Conservation (phyloP, 2,329 filamentous ascomycete species). For the Bipolaris bicolor region DNA sequence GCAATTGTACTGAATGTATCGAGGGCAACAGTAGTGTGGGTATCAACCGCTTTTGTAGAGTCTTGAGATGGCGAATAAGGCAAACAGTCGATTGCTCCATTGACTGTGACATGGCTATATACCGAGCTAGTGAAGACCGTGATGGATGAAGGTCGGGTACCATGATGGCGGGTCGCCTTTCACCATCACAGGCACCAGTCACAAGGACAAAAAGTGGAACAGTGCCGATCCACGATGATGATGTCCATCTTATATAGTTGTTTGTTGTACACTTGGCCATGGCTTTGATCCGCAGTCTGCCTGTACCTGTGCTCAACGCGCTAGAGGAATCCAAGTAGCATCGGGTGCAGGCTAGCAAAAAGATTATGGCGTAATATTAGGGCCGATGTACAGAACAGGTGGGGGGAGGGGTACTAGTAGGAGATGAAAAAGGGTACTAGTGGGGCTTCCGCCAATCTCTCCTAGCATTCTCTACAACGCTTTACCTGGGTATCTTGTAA, state of each 20-base stretch:
- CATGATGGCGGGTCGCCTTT: constrained; percentile 30
- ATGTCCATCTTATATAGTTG: background rate
- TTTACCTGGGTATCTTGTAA: constrained; percentile 20
- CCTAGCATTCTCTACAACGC: background rate
- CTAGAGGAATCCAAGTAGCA: background rate
- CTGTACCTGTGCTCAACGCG: constrained; percentile 3
- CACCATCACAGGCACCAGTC: background rate
- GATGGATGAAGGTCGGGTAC: constrained; percentile 33
- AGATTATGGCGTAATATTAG: constrained; percentile 15
- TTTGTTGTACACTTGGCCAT: constrained; percentile 5
- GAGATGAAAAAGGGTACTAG: background rate
- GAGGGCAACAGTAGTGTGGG: constrained; percentile 4
- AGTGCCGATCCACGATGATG: too few relatives aligned
- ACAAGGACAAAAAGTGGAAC: background rate
- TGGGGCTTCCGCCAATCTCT: background rate
- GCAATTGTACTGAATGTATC: constrained; percentile 1
- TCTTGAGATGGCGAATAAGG: background rate
- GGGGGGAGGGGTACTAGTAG: constrained; percentile 2
- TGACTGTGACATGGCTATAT: constrained; percentile 11
- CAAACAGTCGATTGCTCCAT: constrained; percentile 3
- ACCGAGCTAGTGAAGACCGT: constrained; percentile 31
- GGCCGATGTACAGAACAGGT: constrained; percentile 9
- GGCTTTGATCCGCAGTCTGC: background rate
- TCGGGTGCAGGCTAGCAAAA: constrained; percentile 1
- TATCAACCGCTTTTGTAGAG: background rate